phyloP scores from a whole-genome alignment of 148 eudicot species.

The Camellia granthamiana region DNA sequence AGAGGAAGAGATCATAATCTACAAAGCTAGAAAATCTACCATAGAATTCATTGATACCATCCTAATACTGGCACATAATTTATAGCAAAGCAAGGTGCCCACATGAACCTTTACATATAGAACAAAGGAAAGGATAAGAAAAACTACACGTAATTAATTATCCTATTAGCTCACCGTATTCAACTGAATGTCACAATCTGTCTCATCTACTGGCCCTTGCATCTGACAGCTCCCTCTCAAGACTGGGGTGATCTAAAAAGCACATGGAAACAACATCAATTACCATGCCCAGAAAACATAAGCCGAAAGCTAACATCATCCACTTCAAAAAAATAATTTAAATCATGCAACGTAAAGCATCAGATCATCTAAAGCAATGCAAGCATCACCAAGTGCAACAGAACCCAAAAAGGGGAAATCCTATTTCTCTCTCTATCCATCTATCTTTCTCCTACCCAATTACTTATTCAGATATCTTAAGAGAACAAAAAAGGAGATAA shows the following conservation, averaged over 20 bases:
- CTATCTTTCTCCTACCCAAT: neutral
- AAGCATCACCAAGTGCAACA: neutral
- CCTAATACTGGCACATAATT: neutral
- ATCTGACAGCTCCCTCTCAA: constrained; percentile 28
- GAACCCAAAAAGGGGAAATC: neutral
- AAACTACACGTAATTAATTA: constrained; percentile 17
- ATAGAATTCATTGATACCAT: neutral
- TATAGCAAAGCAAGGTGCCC: neutral
- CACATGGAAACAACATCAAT: constrained; percentile 7
- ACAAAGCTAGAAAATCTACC: neutral
- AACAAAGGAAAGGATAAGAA: constrained; percentile 3
- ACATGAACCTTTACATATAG: neutral
- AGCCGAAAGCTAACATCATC: neutral
- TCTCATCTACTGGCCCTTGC: constrained; percentile 27
- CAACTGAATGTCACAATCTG: constrained; percentile 14
- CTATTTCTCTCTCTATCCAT: neutral
- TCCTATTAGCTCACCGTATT: constrained; percentile 34
- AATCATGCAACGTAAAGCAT: neutral
- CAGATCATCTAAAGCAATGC: neutral
- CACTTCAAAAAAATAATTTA: neutral
- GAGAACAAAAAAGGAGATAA: too few relatives aligned
- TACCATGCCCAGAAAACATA: neutral
- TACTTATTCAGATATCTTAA: too few relatives aligned
- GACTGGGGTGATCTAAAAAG: constrained; percentile 26
- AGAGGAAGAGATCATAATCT: neutral